Base-by-base conservation (phyloP, 352 stramenopile genomes). In the Phytophthora sp. region DNA sequence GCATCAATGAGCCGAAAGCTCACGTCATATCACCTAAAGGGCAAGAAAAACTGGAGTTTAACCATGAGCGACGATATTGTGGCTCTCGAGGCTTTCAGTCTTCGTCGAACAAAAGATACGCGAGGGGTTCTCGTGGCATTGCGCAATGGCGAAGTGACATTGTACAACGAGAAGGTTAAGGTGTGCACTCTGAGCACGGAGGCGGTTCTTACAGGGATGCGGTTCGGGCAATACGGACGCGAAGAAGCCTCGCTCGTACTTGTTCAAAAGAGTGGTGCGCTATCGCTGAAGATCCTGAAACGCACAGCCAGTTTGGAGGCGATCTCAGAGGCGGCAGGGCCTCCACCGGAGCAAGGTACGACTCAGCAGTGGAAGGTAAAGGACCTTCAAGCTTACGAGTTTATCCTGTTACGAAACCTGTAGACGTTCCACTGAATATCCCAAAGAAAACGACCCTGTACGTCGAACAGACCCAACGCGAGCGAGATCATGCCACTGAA, bases 401-500 rank as follows among this genome's bases (percentile, higher is more conserved):
- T 31, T 33, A 49, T 47, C 16, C 29, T 54, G 27, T 41, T 7
- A 8, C n/a, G 6, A 3, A n/a, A n/a, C n/a, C n/a, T n/a, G n/a
- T 42, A 86, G 92, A 98, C 42, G 96, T 97, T 21, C 90, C 90
- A 4, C 79, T 98, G 18, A 93, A 96, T 36, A 93, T 98, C 26
- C 92, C 92, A 0, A 97, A 97, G 75, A 98, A 98, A 52, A 98
- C 93, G n/a, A 96, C 96, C 31, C 63, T 98, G 46, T 98, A 97
- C 65, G 90, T 98, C 23, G 93, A 98, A 61, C 90, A 97, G 63
- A 97, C 92, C 15, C 88, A 97, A 60, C 85, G 93, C 7, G 92
- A 98, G 63, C 82, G 90, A 24, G 86, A 97, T 49, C 84, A 96
- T 51, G 89, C 89, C 6, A 89, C 74, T 12, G 93, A 97, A 63